Evolutionary conservation across 148 eudicot species (phyloP), one percentile per base, ranked within the genome.

Genomic region (Silene latifolia): DNA sequence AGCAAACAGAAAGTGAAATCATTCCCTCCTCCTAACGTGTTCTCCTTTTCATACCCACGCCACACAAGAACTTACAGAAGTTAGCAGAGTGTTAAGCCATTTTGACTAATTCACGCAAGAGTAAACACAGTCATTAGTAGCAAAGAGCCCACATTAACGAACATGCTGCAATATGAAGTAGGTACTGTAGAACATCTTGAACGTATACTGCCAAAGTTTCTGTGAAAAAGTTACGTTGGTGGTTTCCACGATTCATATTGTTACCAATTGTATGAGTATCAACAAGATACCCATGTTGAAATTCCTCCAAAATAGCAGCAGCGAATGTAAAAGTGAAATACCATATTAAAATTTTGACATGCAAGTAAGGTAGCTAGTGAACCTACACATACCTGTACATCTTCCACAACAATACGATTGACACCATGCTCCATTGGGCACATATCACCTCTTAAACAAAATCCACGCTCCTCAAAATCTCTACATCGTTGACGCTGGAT

Each of bases 371-470:
- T 58, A 63, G 6, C 42, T 35, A 35, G 7, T 19, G 13, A 42
- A 63, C 27, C 7, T 15, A 67, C 60, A 57, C 66, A 72, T 80
- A 94, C 98, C 97, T 91, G 98, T 81, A 94, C 98, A 84, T 94
- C 98, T 79, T 93, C 98, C 59, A 94, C 81, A 82, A 94, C 96
- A 53, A 94, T 94, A 64, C 96, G 90, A 79, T 94, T 91, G 54
- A 90, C 86, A 73, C 98, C 98, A 86, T 94, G 98, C 83, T 94
- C 98, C 98, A 94, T 88, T 27, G 97, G 97, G 78, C 98, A 94
- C 88, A 94, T 91, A 84, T 94, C 98, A 75, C 98, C 98, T 84
- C 93, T 88, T 67, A 94, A 81, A 79, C 98, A 94, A 84, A 90
- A 94, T 69, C 98, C 98, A 67, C 89, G 97, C 71, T 94, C 98